These are phyloP conservation scores for Fusarium virguliforme DNA, from an alignment of 2,329 filamentous ascomycete genomes.

Conservation along the genomic window DNA sequence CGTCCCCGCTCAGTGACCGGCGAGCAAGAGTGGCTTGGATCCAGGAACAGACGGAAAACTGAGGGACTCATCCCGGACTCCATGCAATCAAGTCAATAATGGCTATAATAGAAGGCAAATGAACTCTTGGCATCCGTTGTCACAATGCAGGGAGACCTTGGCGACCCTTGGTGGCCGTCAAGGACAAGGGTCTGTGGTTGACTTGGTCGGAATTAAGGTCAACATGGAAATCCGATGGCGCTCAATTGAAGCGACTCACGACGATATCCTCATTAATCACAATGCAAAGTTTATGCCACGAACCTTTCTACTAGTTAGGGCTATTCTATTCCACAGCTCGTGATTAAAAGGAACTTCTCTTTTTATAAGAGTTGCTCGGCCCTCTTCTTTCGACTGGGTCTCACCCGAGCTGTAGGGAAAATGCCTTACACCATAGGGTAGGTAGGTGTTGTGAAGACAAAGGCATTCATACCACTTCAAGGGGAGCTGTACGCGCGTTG, in stretches of 20 bases:
- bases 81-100: neutral
- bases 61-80: neutral
- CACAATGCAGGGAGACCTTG: neutral
- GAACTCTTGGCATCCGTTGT: neutral
- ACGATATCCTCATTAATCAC: neutral
- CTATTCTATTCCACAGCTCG: neutral
- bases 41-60: neutral
- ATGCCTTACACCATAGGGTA: neutral
- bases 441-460: neutral
- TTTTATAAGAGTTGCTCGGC: neutral
- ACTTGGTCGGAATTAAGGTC: neutral
- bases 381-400: neutral
- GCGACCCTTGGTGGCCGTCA: neutral
- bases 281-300: neutral
- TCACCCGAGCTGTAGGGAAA: neutral
- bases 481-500: neutral
- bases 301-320: neutral
- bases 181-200: neutral
- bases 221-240: neutral
- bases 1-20: neutral
- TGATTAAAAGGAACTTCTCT: neutral
- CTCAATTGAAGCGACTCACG: neutral
- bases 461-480: neutral
- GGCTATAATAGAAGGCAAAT: neutral
- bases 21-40: neutral